Evolutionary conservation across 805 yeast species (phyloP), one percentile per base, ranked within the genome.

Genomic region (Kockiozyma suomiensis): DNA sequence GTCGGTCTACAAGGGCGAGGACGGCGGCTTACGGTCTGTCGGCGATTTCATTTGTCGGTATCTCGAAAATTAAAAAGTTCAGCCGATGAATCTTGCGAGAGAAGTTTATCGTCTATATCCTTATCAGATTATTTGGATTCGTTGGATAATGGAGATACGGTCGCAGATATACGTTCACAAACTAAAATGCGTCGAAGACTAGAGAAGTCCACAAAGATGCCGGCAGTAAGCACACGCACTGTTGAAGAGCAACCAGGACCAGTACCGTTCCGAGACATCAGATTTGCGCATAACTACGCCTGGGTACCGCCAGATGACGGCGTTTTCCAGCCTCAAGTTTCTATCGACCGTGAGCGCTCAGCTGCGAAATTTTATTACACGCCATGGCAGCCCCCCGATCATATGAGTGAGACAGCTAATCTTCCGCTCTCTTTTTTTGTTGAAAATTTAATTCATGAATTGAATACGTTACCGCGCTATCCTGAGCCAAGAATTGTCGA

Each of bases 371-470:
- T 6, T 35, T 35, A 25, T 19, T 10, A 32, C 23, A 38, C 41
- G 21, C 38, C 19, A n/a, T 33, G 33, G 47, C 17, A 7, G 3
- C 49, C 45, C 15, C 43, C 42, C 1, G 58, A 28, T 10, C 43
- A 26, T 25, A 15, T 23, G 19, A 30, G 10, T 12, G 12, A 13
- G 21, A 15, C 33, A 21, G 59, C 58, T 19, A 58, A 58, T 49
- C 40, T 58, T 4, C 52, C 62, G 7, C 49, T 54, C 7, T 30
- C 58, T 2, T 58, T 26, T 37, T 58, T 58, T 30, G 28, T 53
- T 33, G 46, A 42, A 33, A 19, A 42, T 12, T n/a, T 58, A 26
- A 33, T 42, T 23, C 17, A 10, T 35, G 62, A 58, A 17, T 48
- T 58, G 4, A 23, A 23, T 10, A 23, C 33, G 7, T 15, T 53